Conservation (phyloP, 441 rosid species). For the Raphanus hybrid region DNA sequence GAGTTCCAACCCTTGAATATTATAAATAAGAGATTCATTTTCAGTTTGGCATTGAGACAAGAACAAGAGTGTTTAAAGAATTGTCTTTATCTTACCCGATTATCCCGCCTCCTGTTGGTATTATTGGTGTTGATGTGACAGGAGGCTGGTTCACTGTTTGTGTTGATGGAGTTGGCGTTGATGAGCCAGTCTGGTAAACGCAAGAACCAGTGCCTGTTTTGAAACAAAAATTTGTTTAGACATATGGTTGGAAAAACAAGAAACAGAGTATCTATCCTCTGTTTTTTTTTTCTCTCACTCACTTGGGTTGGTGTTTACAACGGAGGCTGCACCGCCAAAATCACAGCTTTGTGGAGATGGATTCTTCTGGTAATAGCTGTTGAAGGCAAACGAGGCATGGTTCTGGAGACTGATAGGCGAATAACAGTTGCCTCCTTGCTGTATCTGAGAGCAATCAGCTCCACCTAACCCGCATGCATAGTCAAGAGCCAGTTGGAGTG, state of each 20-base stretch:
- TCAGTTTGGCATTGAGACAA: slow-evolving; percentile 1
- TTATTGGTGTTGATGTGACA: slow-evolving; percentile 45
- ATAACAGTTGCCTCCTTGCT: slow-evolving; percentile 85
- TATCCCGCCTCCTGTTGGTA: slow-evolving; percentile 50
- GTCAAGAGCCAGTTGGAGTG: slow-evolving; percentile 80
- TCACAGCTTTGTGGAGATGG: slow-evolving; percentile 86
- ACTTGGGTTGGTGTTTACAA: slow-evolving; percentile 82
- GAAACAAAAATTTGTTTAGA: not conserved
- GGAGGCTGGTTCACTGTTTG: slow-evolving; percentile 47
- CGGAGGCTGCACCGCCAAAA: slow-evolving; percentile 77
- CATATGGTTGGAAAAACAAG: not conserved
- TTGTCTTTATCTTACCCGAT: slow-evolving; percentile 52
- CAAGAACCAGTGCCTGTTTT: slow-evolving; percentile 83
- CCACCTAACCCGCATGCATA: slow-evolving; percentile 94
- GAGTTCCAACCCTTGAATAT: slow-evolving; percentile 65
- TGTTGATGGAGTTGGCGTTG: slow-evolving; percentile 50
- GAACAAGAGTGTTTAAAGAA: slow-evolving; percentile 2
- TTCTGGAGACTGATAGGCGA: slow-evolving; percentile 68
- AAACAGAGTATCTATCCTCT: slow-evolving; percentile 2
- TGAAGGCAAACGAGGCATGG: slow-evolving; percentile 95
- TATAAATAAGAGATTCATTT: slow-evolving; percentile 6
- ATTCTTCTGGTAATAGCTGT: slow-evolving; percentile 89
- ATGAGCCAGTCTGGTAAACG: slow-evolving; percentile 61
- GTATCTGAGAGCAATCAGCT: slow-evolving; percentile 88
- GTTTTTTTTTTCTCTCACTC: slow-evolving; percentile 39